These are phyloP conservation scores for Boletus semigastroideus DNA, from an alignment of 1,284 basidiomycete species.

Conservation along the genomic window DNA sequence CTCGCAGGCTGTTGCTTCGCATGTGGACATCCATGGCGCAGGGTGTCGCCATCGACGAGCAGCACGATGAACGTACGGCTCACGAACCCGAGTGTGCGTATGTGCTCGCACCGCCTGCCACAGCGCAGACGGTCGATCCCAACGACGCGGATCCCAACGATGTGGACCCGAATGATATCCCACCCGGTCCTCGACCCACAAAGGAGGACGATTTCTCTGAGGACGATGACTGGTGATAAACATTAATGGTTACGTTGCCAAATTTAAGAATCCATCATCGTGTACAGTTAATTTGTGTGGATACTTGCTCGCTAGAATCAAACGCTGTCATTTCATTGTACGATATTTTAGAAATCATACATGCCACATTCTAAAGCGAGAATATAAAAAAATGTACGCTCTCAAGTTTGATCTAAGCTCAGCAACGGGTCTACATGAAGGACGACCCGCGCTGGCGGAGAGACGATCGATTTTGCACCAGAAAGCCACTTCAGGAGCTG, in stretches of 20 bases:
- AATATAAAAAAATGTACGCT: constrained; percentile 12
- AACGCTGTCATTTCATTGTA: not conserved
- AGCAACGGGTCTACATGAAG: constrained; percentile 1
- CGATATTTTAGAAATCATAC: not conserved
- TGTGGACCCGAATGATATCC: constrained; percentile 18
- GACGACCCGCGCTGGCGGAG: constrained; percentile 6
- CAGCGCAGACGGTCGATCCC: constrained; percentile 1
- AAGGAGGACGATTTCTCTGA: constrained; percentile 27
- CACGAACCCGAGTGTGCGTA: constrained; percentile 9
- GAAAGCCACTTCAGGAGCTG: constrained; percentile 38
- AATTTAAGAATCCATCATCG: too few relatives aligned
- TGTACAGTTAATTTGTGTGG: too few relatives aligned
- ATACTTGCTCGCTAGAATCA: too few relatives aligned
- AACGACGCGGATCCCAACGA: constrained; percentile 21
- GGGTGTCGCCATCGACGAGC: constrained; percentile 32
- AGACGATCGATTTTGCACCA: constrained; percentile 28
- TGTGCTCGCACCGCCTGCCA: constrained; percentile 15
- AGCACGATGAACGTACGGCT: constrained; percentile 20
- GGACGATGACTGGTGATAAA: constrained; percentile 21
- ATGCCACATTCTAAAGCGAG: too few relatives aligned
- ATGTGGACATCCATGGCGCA: constrained; percentile 36
- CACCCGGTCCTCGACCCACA: constrained; percentile 6
- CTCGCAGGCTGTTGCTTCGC: constrained; percentile 25
- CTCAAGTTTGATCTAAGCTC: constrained; percentile 7
- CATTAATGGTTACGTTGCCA: too few relatives aligned